phyloP scores from a whole-genome alignment of 805 yeast species.

The Candida argentea region DNA sequence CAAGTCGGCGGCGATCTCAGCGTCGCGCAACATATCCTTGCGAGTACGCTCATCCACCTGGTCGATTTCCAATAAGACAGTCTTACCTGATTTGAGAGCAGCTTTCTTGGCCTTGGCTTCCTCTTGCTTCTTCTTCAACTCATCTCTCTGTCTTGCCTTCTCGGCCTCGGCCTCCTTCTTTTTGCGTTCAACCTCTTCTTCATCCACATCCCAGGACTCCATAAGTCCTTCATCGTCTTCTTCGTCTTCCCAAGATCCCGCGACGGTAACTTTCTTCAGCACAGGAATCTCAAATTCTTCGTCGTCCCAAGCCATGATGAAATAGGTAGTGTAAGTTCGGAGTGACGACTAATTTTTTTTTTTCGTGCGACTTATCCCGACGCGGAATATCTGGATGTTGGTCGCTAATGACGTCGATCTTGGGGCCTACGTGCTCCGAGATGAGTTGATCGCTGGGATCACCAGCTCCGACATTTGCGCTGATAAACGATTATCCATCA shows the following conservation, averaged over 20 bases:
- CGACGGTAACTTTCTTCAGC: conserved; percentile 24
- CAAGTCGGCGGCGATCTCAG: conserved; percentile 77
- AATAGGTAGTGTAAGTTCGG: too few species aligned
- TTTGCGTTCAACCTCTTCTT: conserved; percentile 54
- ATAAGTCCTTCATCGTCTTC: conserved; percentile 66
- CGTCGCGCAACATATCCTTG: conserved; percentile 62
- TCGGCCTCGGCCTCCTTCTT: conserved; percentile 32
- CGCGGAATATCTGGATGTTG: too few species aligned
- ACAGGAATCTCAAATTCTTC: conserved; percentile 76
- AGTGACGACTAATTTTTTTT: too few species aligned
- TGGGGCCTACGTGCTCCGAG: too few species aligned
- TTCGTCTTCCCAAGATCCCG: conserved; percentile 76
- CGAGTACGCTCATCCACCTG: conserved; percentile 65
- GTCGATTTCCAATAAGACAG: conserved; percentile 47
- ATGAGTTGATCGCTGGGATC: too few species aligned
- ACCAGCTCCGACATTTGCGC: too few species aligned
- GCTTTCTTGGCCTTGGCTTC: conserved; percentile 41
- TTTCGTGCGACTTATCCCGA: too few species aligned
- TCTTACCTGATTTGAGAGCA: conserved; percentile 27
- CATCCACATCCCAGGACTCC: conserved; percentile 84
- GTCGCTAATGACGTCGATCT: too few species aligned
- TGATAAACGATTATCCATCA: too few species aligned
- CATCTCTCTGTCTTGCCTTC: conserved; percentile 34
- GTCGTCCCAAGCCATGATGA: conserved; percentile 76
- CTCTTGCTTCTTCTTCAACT: conserved; percentile 29